Evolutionary conservation across 2,329 filamentous ascomycete species (phyloP), one percentile per base, ranked within the genome.

Genomic region (Ophiognomonia clavigignenti-juglandacearum): DNA sequence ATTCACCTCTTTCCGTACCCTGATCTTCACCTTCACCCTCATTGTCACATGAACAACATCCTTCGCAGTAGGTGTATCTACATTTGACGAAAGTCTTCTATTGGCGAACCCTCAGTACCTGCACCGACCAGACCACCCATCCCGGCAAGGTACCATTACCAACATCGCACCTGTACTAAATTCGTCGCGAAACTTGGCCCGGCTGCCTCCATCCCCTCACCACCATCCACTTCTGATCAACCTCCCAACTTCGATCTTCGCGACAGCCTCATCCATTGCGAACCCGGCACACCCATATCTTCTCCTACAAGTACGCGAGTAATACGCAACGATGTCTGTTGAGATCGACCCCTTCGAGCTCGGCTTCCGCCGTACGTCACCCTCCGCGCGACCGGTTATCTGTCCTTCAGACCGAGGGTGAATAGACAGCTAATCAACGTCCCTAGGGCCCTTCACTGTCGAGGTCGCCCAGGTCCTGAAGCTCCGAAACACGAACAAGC

Each of bases 261-360:
- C 29, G 26, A 43, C 38, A 26, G 31, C 35, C 42, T 43, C 46
- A 39, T 29, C 9, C 54, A 31, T 45, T 51, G 8, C 39, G 32
- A 41, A 34, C 43, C 47, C 39, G 20, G 24, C 38, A 27, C 35
- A 11, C 37, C 41, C 36, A 39, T 31, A n/a, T 39, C 9, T 23
- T 38, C 24, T 10, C 24, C 6, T 6, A 6, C 24, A 10, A 26
- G 6, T 10, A 14, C 14, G 19, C 51, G n/a, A n/a, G n/a, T 35
- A 48, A 39, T 43, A 43, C 39, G 41, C 58, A 70, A 78, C 62
- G 71, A 97, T 97, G 93, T 95, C 92, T 60, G 86, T 98, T 73
- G 88, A 96, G 61, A 88, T 98, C 64, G 85, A 93, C 61, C 93
- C 92, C 51, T 69, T 80, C 58, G 93, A 97, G 79, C 83, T 98